Conservation (phyloP, 2,329 filamentous ascomycete genomes). For the Cordyceps cateniannulata region DNA sequence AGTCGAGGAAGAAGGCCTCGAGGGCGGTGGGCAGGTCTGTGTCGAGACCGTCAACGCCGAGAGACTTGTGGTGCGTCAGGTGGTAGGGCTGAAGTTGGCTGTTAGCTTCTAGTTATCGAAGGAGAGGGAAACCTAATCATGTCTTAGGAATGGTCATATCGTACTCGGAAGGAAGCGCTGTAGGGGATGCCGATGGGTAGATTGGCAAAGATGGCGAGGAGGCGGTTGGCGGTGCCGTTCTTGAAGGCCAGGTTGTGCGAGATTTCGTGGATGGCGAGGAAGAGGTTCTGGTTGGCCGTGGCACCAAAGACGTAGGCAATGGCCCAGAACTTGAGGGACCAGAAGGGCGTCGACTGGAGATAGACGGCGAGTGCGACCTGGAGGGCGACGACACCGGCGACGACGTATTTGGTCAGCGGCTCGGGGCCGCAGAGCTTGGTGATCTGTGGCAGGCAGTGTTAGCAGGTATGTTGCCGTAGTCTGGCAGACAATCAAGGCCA, state of each 20-base stretch:
- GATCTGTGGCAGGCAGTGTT: conserved; percentile 49
- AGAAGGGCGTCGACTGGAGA: conserved; percentile 69
- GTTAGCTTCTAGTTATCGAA: conserved; percentile 17
- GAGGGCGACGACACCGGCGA: conserved; percentile 72
- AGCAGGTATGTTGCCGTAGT: neutral
- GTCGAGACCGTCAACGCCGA: conserved; percentile 92
- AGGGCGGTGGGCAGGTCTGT: conserved; percentile 90
- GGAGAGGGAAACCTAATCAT: too few species aligned
- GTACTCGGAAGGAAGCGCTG: conserved; percentile 84
- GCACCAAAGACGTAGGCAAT: conserved; percentile 89
- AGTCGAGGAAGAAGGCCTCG: conserved; percentile 90
- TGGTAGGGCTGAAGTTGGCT: conserved; percentile 67
- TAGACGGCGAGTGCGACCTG: conserved; percentile 73
- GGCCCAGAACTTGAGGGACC: conserved; percentile 78
- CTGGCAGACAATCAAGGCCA: neutral
- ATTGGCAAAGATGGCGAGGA: conserved; percentile 90
- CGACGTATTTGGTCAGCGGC: conserved; percentile 90
- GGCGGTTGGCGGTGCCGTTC: conserved; percentile 69
- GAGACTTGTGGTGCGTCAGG: conserved; percentile 96
- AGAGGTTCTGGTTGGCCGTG: conserved; percentile 96
- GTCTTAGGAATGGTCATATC: conserved; percentile 22
- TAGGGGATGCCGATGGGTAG: conserved; percentile 94
- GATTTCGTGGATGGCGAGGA: conserved; percentile 97
- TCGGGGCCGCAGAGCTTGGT: conserved; percentile 96
- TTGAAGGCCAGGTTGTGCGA: conserved; percentile 95